Evolutionary conservation across 2,329 filamentous ascomycete species (phyloP).

Genomic region (Esteya vermicola): DNA sequence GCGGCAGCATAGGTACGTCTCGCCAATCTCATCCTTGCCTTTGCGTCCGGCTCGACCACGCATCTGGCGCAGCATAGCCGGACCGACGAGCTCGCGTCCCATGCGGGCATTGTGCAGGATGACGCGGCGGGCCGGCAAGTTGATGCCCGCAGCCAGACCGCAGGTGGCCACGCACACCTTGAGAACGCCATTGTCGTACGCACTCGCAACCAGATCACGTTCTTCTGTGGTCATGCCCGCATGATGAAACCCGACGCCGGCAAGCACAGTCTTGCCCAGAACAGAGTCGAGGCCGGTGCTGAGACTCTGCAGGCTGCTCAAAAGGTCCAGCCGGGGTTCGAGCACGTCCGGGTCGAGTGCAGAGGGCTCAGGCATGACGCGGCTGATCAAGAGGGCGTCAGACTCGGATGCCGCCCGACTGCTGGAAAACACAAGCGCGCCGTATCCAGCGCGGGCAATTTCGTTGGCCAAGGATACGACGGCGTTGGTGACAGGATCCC

Average conservation of each 20-base stretch:
- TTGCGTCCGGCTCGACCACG: conserved; percentile 64
- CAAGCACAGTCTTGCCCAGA: conserved; percentile 48
- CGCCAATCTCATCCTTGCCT: conserved; percentile 63
- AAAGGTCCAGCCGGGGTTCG: conserved; percentile 46
- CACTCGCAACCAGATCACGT: conserved; percentile 54
- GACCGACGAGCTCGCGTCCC: conserved; percentile 63
- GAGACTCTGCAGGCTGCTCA: conserved; percentile 52
- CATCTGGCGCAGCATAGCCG: conserved; percentile 71
- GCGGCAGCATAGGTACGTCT: conserved; percentile 64
- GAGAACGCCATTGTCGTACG: conserved; percentile 53
- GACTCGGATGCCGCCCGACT: conserved; percentile 54
- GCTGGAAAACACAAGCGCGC: conserved; percentile 59
- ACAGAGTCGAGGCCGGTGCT: conserved; percentile 46
- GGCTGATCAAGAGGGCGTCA: conserved; percentile 53
- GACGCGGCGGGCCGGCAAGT: conserved; percentile 57
- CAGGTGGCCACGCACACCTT: conserved; percentile 65
- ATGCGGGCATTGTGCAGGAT: conserved; percentile 64
- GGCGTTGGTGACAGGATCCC: conserved; percentile 51
- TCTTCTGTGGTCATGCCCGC: conserved; percentile 63
- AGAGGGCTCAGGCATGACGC: conserved; percentile 40
- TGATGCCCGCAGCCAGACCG: conserved; percentile 71
- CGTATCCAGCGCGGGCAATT: conserved; percentile 53
- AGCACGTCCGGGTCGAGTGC: conserved; percentile 32
- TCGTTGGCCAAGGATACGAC: conserved; percentile 57
- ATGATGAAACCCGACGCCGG: conserved; percentile 60